phyloP scores from a whole-genome alignment of 2,329 filamentous ascomycete genomes.

The Scopulariopsis brevicaulis region DNA sequence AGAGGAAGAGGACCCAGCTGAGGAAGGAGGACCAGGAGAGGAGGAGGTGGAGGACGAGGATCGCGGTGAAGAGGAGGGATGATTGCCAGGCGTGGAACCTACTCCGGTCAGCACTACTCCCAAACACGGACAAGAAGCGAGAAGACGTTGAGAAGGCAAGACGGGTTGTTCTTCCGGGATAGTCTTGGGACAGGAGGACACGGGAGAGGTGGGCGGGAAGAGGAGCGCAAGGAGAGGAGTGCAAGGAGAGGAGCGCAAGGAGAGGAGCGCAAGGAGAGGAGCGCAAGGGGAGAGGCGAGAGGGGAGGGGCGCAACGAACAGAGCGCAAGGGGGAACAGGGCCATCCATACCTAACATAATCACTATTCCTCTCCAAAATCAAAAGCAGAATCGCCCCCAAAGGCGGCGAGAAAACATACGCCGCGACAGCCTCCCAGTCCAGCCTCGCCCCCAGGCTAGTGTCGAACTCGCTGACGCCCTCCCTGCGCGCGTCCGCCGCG shows the following conservation, averaged over 20 bases:
- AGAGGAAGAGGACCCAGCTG: conserved; percentile 71
- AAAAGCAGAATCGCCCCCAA: conserved; percentile 75
- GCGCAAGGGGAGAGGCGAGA: too few relatives aligned
- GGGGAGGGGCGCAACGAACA: too few relatives aligned
- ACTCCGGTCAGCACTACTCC: conserved; percentile 3
- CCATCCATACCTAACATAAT: conserved; percentile 71
- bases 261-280: too few relatives aligned
- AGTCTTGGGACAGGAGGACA: too few relatives aligned
- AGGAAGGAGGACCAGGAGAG: conserved; percentile 77
- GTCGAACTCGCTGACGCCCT: conserved; percentile 71
- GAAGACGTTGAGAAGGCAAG: too few relatives aligned
- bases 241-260: too few relatives aligned
- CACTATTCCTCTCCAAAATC: conserved; percentile 84
- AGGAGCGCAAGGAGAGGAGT: too few relatives aligned
- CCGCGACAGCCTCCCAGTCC: conserved; percentile 82
- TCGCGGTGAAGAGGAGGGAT: conserved; percentile 64
- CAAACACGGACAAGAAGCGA: too few relatives aligned
- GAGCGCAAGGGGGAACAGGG: neutral
- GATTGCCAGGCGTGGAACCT: conserved; percentile 98
- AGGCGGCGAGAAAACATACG: conserved; percentile 78
- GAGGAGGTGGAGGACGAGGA: conserved; percentile 70
- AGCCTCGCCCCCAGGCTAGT: conserved; percentile 79
- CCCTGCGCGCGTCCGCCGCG: conserved; percentile 25
- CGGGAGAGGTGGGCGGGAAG: too few relatives aligned
- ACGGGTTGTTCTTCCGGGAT: too few relatives aligned